phyloP scores from a whole-genome alignment of 129 eudicot species.

The Centrapalus pauciflorus region DNA sequence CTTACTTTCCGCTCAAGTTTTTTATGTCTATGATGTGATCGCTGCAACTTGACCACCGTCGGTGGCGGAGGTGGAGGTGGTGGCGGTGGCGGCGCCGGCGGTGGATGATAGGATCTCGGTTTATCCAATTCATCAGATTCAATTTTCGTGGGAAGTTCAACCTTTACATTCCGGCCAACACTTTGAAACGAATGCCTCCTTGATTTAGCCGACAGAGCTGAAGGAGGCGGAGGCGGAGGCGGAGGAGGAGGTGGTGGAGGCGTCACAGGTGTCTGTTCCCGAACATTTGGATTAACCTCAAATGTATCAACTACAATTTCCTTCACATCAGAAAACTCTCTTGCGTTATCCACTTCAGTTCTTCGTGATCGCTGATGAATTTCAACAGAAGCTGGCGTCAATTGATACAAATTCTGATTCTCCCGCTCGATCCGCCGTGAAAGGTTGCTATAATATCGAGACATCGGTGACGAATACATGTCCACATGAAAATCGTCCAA shows the following conservation, averaged over 20 bases:
- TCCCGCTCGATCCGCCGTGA: slow-evolving; percentile 20
- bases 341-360: slow-evolving; percentile 1
- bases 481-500: slow-evolving; percentile 47
- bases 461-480: slow-evolving; percentile 18
- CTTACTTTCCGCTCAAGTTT: slow-evolving; percentile 44
- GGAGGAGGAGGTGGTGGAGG: slow-evolving; percentile 19
- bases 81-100: slow-evolving; percentile 26
- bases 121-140: slow-evolving; percentile 12
- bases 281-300: neutral
- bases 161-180: slow-evolving; percentile 24
- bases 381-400: neutral
- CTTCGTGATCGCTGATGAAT: neutral
- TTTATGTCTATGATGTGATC: slow-evolving; percentile 10
- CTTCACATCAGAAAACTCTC: slow-evolving; percentile 18
- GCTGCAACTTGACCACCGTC: slow-evolving; percentile 11
- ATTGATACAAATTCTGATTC: neutral
- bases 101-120: slow-evolving; percentile 3
- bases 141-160: neutral
- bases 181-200: slow-evolving; percentile 40
- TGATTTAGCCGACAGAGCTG: neutral
- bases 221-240: slow-evolving; percentile 26
- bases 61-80: slow-evolving; percentile 23
- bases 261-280: neutral
- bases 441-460: neutral
- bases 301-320: slow-evolving; percentile 52